A percentile compares a stretch with the other conserved stretches of the same genome.
Evolutionary conservation across 768 basidiomycete genomes (phyloP).

Genomic region (Psilocybe cubensis): DNA sequence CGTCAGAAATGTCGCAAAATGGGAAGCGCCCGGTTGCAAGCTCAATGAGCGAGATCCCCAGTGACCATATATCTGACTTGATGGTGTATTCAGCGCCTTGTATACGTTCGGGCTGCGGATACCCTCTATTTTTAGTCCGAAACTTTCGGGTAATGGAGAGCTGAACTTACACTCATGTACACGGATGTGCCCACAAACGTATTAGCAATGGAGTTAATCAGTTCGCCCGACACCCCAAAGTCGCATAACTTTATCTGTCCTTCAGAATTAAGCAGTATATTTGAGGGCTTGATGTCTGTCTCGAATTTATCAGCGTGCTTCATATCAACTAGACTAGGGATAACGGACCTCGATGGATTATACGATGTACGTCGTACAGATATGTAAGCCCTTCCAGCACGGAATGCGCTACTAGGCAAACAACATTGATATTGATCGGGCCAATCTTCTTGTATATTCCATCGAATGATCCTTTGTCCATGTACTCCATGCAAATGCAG

Average conservation of each 20-base stretch:
- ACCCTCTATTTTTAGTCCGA: slow-evolving; percentile 2
- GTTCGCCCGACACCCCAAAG: slow-evolving; percentile 97
- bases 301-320: neutral
- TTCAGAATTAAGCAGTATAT: slow-evolving; percentile 91
- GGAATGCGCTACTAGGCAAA: slow-evolving; percentile 91
- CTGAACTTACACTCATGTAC: slow-evolving; percentile 91
- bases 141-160: neutral
- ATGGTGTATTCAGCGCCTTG: slow-evolving; percentile 98
- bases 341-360: slow-evolving; percentile 92
- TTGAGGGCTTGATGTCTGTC: slow-evolving; percentile 97
- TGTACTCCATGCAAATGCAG: slow-evolving; percentile 97
- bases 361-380: slow-evolving; percentile 94
- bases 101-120: slow-evolving; percentile 90
- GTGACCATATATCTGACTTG: slow-evolving; percentile 99
- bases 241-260: slow-evolving; percentile 99
- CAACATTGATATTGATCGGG: slow-evolving; percentile 87
- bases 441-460: slow-evolving; percentile 95
- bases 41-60: slow-evolving; percentile 96
- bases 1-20: slow-evolving; percentile 75
- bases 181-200: slow-evolving; percentile 99
- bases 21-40: slow-evolving; percentile 98
- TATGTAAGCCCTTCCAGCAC: slow-evolving; percentile 96
- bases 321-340: neutral
- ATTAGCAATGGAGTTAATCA: slow-evolving; percentile 98
- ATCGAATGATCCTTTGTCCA: slow-evolving; percentile 94